These are phyloP conservation scores for Saksenaea oblongispora DNA, from an alignment of 371 early-diverging fungal species.

Conservation along the genomic window DNA sequence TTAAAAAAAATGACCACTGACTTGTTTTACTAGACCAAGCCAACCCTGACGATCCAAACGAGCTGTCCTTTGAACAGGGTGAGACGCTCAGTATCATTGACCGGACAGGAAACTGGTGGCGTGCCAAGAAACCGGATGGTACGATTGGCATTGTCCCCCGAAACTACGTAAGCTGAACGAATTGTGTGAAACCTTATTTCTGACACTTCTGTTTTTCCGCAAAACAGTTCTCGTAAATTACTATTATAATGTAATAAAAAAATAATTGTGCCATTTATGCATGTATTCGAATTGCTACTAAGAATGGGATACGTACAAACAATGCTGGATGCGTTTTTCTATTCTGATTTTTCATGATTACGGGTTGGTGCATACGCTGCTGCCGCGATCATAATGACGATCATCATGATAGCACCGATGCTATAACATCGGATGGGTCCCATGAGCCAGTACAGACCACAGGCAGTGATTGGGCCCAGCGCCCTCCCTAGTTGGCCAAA, in stretches of 20 bases:
- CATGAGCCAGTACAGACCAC: slow-evolving; percentile 85
- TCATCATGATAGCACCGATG: slow-evolving; percentile 35
- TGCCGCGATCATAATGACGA: slow-evolving; percentile 19
- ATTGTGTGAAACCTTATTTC: neutral
- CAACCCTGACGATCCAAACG: slow-evolving; percentile 89
- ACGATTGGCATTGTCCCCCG: slow-evolving; percentile 89
- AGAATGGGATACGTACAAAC: neutral
- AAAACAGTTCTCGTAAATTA: slow-evolving; percentile 5
- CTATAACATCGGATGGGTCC: slow-evolving; percentile 69
- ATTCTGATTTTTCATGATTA: slow-evolving; percentile 5
- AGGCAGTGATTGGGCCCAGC: slow-evolving; percentile 86
- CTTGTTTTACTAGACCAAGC: slow-evolving; percentile 60
- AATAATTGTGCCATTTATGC: neutral
- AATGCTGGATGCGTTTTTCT: slow-evolving; percentile 5
- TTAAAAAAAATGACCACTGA: neutral
- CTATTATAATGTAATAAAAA: too few relatives aligned
- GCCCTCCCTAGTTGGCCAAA: slow-evolving; percentile 93
- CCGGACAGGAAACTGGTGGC: slow-evolving; percentile 96
- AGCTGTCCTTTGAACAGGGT: slow-evolving; percentile 87
- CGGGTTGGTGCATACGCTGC: slow-evolving; percentile 6
- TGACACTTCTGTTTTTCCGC: slow-evolving; percentile 1
- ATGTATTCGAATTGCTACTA: neutral
- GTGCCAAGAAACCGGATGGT: slow-evolving; percentile 83
- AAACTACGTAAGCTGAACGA: slow-evolving; percentile 69
- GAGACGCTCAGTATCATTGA: slow-evolving; percentile 86